A percentile compares a stretch with the other conserved stretches of the same genome.
These are phyloP conservation scores for Coemansia sp. DNA, from an alignment of 192 early-diverging fungal species.

Conservation along the genomic window DNA sequence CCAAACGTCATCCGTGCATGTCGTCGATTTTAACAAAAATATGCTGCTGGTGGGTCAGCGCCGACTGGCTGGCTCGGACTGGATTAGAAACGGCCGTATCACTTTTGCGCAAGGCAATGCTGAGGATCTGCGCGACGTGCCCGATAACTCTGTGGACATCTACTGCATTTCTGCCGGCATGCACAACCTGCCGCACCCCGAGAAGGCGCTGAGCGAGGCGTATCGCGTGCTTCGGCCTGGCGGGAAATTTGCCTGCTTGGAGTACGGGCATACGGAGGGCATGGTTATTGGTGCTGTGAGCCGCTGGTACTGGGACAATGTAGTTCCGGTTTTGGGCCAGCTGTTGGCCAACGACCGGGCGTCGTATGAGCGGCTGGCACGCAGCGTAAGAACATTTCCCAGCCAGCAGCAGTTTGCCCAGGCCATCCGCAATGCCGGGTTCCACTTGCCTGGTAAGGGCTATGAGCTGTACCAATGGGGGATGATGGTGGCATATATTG, in stretches of 20 bases:
- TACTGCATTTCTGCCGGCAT: slow-evolving; percentile 99
- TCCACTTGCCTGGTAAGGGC: slow-evolving; percentile 74
- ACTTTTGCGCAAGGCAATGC: slow-evolving; percentile 80
- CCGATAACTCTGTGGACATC: slow-evolving; percentile 76
- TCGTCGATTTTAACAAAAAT: slow-evolving; percentile 92
- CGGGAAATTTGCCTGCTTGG: slow-evolving; percentile 87
- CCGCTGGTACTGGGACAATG: slow-evolving; percentile 84
- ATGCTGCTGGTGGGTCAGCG: slow-evolving; percentile 86
- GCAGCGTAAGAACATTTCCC: slow-evolving; percentile 85
- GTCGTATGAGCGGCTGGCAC: slow-evolving; percentile 89
- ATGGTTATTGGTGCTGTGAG: slow-evolving; percentile 73
- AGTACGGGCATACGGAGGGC: slow-evolving; percentile 84
- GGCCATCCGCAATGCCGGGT: slow-evolving; percentile 82
- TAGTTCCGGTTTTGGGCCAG: slow-evolving; percentile 78
- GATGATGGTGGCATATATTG: slow-evolving; percentile 32
- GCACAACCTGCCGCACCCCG: slow-evolving; percentile 88
- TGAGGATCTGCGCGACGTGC: slow-evolving; percentile 69
- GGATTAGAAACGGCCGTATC: slow-evolving; percentile 57
- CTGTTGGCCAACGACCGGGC: slow-evolving; percentile 76
- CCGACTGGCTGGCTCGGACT: slow-evolving; percentile 55
- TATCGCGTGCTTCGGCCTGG: slow-evolving; percentile 90
- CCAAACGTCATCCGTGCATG: slow-evolving; percentile 59
- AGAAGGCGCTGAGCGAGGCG: slow-evolving; percentile 79
- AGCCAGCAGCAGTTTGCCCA: slow-evolving; percentile 77
- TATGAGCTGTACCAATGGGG: slow-evolving; percentile 59